phyloP scores from a whole-genome alignment of 306 rosid genomes.

The Hylodesmum podocarpum region DNA sequence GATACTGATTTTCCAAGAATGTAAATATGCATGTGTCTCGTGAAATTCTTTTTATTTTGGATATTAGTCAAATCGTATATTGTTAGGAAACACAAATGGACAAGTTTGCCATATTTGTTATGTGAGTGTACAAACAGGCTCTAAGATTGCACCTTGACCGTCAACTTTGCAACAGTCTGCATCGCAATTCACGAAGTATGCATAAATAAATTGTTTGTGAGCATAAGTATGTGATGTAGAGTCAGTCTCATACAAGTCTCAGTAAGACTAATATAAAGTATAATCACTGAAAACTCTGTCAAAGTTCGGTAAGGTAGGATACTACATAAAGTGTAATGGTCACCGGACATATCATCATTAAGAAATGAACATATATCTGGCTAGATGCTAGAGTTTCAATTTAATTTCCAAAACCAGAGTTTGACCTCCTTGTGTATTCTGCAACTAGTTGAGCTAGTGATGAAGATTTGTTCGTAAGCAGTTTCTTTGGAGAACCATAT shows the following conservation, averaged over 20 bases:
- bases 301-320: neutral
- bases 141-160: too few species aligned
- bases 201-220: neutral
- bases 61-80: too few species aligned
- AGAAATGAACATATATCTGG: neutral
- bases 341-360: neutral
- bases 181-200: neutral
- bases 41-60: too few species aligned
- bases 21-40: too few species aligned
- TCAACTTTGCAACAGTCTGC: too few species aligned
- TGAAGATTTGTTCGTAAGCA: constrained; percentile 48
- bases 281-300: neutral
- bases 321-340: neutral
- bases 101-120: too few species aligned
- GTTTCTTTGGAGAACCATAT: constrained; percentile 41
- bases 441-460: constrained; percentile 46
- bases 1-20: too few species aligned
- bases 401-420: constrained; percentile 43
- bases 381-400: constrained; percentile 22
- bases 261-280: neutral
- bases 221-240: neutral
- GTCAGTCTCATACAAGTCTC: neutral
- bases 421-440: constrained; percentile 43
- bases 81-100: too few species aligned
- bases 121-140: neutral